Base-by-base conservation (phyloP, 2,329 filamentous ascomycete species). In the Periconia digitata region DNA sequence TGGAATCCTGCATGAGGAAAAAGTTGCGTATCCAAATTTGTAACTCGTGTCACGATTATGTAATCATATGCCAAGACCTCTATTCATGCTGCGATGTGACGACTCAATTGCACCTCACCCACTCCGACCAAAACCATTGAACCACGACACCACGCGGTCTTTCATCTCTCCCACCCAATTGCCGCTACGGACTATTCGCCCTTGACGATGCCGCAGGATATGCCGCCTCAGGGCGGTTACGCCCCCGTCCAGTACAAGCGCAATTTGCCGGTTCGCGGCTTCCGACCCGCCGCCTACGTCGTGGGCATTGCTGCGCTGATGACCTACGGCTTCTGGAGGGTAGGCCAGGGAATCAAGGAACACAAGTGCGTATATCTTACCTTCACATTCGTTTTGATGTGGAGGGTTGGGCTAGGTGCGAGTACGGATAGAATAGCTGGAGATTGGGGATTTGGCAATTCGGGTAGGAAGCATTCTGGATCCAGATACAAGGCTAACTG, bases 211-310 rank as follows among this genome's bases (percentile, higher is more conserved):
- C 86, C 89, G 79, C 92, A 97, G 83, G 94, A 99, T 81, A 90
- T 99, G 85, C 94, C 94, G 79, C 94, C 94, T 64, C 74, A 77
- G 70, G 94, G 92, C 79, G 94, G 94, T 81, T 99, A 99, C 76
- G 87, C 85, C 74, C 87, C 92, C 74, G 87, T 99, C 60, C 94
- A 99, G 78, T 99, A 96, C 82, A 95, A 95, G 85, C 88, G 94
- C 75, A 97, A 97, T 78, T 80, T 99, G 54, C 94, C 94, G 56
- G 85, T 89, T 56, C 87, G 87, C 67, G 92, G 92, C 63, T 95
- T 97, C 82, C 86, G 88, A 51, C 92, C 94, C 16, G 81, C 85
- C 41, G 83, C 85, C 53, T 85, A 96, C 71, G 81, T 97, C 58
- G 70, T 89, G 62, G 89, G 85, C 55, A 85, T 90, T 73, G 88